phyloP scores from a whole-genome alignment of 1,284 basidiomycete species.

The Ganoderma boninense region DNA sequence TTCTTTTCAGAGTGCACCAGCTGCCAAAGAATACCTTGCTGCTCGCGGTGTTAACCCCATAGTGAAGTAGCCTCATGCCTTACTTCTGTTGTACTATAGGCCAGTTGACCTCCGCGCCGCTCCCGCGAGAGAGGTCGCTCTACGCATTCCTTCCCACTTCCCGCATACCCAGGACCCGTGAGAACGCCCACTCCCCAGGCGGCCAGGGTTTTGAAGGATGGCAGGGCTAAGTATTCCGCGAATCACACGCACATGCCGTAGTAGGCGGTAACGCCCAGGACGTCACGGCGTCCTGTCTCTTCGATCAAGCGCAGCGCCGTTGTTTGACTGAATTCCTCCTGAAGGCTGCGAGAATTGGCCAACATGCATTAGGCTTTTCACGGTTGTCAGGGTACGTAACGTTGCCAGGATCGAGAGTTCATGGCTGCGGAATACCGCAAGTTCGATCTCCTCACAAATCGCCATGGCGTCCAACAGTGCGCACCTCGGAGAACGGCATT shows the following conservation, averaged over 20 bases:
- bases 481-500: slow-evolving; percentile 32
- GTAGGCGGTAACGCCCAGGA: slow-evolving; percentile 32
- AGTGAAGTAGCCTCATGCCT: slow-evolving; percentile 45
- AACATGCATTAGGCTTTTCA: slow-evolving; percentile 30
- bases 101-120: neutral
- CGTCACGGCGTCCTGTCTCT: slow-evolving; percentile 36
- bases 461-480: neutral
- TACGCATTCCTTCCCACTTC: slow-evolving; percentile 37
- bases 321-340: slow-evolving; percentile 33
- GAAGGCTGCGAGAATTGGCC: neutral
- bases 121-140: slow-evolving; percentile 25
- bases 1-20: slow-evolving; percentile 49
- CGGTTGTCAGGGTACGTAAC: slow-evolving; percentile 22
- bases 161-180: slow-evolving; percentile 37
- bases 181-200: slow-evolving; percentile 38
- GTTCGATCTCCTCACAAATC: neutral
- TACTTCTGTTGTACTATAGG: neutral
- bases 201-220: slow-evolving; percentile 38
- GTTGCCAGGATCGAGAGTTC: slow-evolving; percentile 30
- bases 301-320: slow-evolving; percentile 39
- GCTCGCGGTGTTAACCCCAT: slow-evolving; percentile 61
- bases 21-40: slow-evolving; percentile 57
- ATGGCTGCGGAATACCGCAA: slow-evolving; percentile 20
- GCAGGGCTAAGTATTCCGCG: neutral
- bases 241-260: slow-evolving; percentile 36